Evolutionary conservation across 2,329 filamentous ascomycete genomes (phyloP).

Genomic region (Colletotrichum lini): DNA sequence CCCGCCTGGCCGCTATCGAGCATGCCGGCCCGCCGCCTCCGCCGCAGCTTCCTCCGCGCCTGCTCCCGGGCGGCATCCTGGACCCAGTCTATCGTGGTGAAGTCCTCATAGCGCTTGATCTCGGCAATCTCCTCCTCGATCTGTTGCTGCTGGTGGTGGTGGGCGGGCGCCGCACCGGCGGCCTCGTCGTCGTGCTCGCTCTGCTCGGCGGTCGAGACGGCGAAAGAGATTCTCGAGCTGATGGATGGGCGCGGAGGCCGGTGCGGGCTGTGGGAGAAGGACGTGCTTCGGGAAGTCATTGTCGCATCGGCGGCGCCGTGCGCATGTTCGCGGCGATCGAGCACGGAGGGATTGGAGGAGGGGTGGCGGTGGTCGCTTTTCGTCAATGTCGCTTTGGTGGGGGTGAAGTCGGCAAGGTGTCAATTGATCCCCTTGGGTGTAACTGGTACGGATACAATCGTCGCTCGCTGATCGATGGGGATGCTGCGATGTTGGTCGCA

Average conservation of each 20-base stretch:
- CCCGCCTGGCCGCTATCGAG: slow-evolving; percentile 78
- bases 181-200: slow-evolving; percentile 69
- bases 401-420: neutral
- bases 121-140: slow-evolving; percentile 96
- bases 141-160: slow-evolving; percentile 66
- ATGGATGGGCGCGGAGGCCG: slow-evolving; percentile 67
- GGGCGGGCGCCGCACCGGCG: slow-evolving; percentile 49
- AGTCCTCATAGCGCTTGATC: slow-evolving; percentile 99
- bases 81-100: slow-evolving; percentile 99
- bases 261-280: slow-evolving; percentile 60
- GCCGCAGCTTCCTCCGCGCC: slow-evolving; percentile 81
- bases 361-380: neutral
- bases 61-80: slow-evolving; percentile 96
- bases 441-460: neutral
- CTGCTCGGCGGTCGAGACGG: slow-evolving; percentile 75
- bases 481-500: slow-evolving; percentile 4
- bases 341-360: neutral
- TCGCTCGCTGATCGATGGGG: slow-evolving; percentile 22
- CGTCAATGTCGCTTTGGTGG: neutral
- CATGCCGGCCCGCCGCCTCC: slow-evolving; percentile 79
- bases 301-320: slow-evolving; percentile 50
- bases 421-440: neutral
- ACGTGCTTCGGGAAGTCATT: slow-evolving; percentile 68
- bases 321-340: slow-evolving; percentile 55
- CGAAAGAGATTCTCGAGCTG: slow-evolving; percentile 76